Base-by-base conservation (phyloP, 768 basidiomycete genomes). In the Crepidotus variabilis region DNA sequence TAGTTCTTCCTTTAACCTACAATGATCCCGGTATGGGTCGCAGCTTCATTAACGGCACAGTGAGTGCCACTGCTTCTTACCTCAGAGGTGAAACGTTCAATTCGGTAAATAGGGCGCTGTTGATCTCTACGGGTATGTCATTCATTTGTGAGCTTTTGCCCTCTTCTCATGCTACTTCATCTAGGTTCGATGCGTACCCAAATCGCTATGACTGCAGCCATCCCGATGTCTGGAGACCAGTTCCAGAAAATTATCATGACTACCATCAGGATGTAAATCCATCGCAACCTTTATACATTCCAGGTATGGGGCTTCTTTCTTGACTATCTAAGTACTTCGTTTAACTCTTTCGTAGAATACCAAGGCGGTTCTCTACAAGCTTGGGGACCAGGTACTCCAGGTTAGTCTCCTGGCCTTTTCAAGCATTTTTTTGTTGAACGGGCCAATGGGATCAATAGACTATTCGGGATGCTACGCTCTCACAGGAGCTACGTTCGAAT, bases 171-270 rank as follows among this genome's bases (percentile, higher is more conserved):
- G 35, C 9, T 36, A 22, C 21, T 24, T 20, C 20, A 6, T 48
- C 34, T 51, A 79, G 80, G 10, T 60, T 84, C 57, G 89, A 90
- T 62, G 76, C 80, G 0, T 90, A 90, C 58, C 87, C 88, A 0
- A 87, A 90, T 71, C 72, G 77, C 1, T 91, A 88, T 62, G 89
- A 92, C 63, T 92, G 89, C 66, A 87, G 86, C 0, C 78, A 86
- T 57, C 87, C 90, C 2, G 70, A 72, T 1, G 63, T 58, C 0
- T 92, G 90, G 90, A 76, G 61, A 14, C 79, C 79, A 1, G 79
- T 92, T 20, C 71, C 72, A 0, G 78, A 79, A 1, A 79, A 75
- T 60, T 90, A 88, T 62, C 76, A 84, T 52, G 64, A 72, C 18
- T 91, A 89, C 60, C 90, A 90, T 64, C 61, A 61, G 13, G 39